Conservation (phyloP, 2,329 filamentous ascomycete species). For the Penicillium sp. region DNA sequence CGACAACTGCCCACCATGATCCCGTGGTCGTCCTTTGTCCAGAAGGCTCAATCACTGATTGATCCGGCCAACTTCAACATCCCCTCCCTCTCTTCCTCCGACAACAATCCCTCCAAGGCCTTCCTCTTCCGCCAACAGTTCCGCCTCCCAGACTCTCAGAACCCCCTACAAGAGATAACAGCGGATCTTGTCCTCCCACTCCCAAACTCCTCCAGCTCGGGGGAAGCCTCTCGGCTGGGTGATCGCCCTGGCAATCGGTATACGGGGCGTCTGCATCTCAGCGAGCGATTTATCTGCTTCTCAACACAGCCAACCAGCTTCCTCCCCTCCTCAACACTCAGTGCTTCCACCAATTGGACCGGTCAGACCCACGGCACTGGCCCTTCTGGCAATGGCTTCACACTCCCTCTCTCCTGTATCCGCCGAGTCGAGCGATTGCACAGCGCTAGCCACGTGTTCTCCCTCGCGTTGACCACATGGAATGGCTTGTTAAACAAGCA, state of each 20-base stretch:
- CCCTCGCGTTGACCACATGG: slow-evolving; percentile 92
- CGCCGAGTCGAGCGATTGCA: slow-evolving; percentile 88
- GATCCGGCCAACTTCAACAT: slow-evolving; percentile 80
- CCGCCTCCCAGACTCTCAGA: slow-evolving; percentile 86
- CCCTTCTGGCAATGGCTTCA: slow-evolving; percentile 93
- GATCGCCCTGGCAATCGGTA: slow-evolving; percentile 76
- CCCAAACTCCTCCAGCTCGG: slow-evolving; percentile 55
- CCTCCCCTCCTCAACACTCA: slow-evolving; percentile 71
- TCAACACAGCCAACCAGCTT: slow-evolving; percentile 91
- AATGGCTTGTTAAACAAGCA: slow-evolving; percentile 64
- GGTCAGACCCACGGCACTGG: slow-evolving; percentile 91
- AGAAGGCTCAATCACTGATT: slow-evolving; percentile 93
- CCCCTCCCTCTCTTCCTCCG: slow-evolving; percentile 67
- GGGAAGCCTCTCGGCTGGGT: slow-evolving; percentile 56
- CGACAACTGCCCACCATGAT: slow-evolving; percentile 49
- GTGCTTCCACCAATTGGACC: slow-evolving; percentile 78
- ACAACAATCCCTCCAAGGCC: slow-evolving; percentile 83
- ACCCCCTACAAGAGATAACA: slow-evolving; percentile 91
- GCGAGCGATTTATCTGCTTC: slow-evolving; percentile 93
- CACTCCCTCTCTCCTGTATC: slow-evolving; percentile 85
- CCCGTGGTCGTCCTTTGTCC: slow-evolving; percentile 75
- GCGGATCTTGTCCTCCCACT: slow-evolving; percentile 87
- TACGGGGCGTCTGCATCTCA: slow-evolving; percentile 86
- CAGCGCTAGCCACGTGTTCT: slow-evolving; percentile 88
- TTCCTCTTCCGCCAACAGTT: slow-evolving; percentile 95